Evolutionary conservation across 192 early-diverging fungal species (phyloP).

Genomic region (Linnemannia zychae): DNA sequence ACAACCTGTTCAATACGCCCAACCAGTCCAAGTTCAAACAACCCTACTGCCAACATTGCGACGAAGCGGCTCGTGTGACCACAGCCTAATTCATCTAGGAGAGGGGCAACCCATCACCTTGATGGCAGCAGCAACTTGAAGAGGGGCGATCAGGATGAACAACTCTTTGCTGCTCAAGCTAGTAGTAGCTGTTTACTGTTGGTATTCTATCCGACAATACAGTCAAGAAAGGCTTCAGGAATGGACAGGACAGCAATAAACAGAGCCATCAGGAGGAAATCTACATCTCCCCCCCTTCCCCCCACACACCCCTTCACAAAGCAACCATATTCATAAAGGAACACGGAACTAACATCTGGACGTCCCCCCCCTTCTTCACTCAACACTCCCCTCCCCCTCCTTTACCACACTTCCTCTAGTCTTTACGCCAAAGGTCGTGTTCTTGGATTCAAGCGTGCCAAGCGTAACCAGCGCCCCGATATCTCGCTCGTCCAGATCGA

Average conservation of each 20-base stretch:
- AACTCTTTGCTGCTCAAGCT: neutral
- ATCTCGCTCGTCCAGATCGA: conserved; percentile 95
- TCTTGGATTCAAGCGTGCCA: conserved; percentile 94
- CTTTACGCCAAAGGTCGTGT: conserved; percentile 98
- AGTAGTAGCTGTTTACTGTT: neutral
- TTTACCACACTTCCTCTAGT: conserved; percentile 64
- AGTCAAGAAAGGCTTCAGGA: neutral
- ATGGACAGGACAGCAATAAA: neutral
- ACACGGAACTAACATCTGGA: neutral
- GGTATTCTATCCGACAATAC: neutral
- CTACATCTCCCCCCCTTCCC: neutral
- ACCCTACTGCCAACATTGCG: too few relatives aligned
- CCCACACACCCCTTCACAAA: neutral
- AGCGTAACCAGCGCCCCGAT: conserved; percentile 92
- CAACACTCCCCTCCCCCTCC: neutral
- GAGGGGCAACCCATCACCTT: too few relatives aligned
- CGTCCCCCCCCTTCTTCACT: too few relatives aligned
- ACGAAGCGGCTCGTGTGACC: too few relatives aligned
- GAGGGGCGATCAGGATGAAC: neutral
- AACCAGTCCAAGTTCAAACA: too few relatives aligned
- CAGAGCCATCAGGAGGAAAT: conserved; percentile 3
- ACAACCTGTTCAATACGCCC: too few relatives aligned
- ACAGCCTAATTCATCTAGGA: too few relatives aligned
- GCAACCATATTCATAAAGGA: neutral
- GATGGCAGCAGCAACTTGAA: neutral